A percentile compares a stretch with the other conserved stretches of the same genome.
Conservation (phyloP, 2,329 filamentous ascomycete genomes). For the Phialocephala sp. region DNA sequence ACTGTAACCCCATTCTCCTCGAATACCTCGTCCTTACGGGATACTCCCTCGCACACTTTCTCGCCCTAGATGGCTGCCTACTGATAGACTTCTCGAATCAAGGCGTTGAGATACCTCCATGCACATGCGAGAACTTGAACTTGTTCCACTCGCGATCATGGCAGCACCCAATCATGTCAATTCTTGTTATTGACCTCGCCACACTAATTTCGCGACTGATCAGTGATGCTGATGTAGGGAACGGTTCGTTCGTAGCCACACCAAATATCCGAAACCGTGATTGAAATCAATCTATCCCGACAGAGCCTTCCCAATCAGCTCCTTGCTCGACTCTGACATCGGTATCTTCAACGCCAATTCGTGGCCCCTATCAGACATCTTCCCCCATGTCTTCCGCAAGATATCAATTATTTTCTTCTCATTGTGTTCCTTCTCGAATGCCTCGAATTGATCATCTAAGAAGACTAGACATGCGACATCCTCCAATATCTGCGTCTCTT, state of each 20-base stretch:
- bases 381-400: conserved; percentile 75
- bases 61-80: no score
- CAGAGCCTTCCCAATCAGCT: conserved; percentile 68
- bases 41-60: no score
- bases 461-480: conserved; percentile 89
- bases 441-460: conserved; percentile 84
- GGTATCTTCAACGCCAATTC: conserved; percentile 69
- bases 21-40: no score
- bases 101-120: no score
- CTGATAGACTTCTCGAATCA: no score
- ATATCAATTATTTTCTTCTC: conserved; percentile 79
- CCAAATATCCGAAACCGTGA: no score
- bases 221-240: neutral
- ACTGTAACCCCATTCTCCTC: no score
- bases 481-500: conserved; percentile 77
- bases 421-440: conserved; percentile 73
- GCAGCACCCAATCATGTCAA: no score
- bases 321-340: conserved; percentile 66
- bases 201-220: neutral
- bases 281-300: conserved; percentile 36
- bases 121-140: no score
- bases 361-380: conserved; percentile 70
- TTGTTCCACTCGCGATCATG: no score
- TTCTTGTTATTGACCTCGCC: neutral
- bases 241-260: neutral